Conservation (phyloP, 768 basidiomycete genomes). For the Leccinum uliginosum region DNA sequence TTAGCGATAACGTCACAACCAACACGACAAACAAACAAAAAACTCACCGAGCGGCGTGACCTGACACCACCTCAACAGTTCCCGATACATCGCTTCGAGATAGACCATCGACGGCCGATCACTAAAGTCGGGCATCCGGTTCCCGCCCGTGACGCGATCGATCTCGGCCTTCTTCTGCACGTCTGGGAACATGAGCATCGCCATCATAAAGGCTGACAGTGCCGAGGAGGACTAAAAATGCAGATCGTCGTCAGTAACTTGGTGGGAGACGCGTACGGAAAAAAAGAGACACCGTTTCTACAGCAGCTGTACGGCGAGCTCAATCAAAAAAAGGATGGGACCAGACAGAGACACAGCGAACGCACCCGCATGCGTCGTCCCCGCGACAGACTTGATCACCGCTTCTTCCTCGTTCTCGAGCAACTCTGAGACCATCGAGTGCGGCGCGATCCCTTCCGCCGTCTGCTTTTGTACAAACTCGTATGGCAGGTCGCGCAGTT, state of each 20-base stretch:
- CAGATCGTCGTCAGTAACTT: background rate
- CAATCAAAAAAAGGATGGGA: too few species aligned
- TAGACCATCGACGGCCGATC: slow-evolving; percentile 24
- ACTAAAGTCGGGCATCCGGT: slow-evolving; percentile 14
- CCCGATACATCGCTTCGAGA: slow-evolving; percentile 20
- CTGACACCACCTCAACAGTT: slow-evolving; percentile 24
- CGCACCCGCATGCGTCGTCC: slow-evolving; percentile 29
- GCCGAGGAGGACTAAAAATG: slow-evolving; percentile 18
- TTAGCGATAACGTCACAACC: background rate
- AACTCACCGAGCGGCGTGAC: slow-evolving; percentile 20
- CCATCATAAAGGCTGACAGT: slow-evolving; percentile 25
- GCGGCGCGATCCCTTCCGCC: slow-evolving; percentile 14
- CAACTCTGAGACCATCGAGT: slow-evolving; percentile 21
- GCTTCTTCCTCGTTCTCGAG: slow-evolving; percentile 24
- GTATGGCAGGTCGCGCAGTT: slow-evolving; percentile 15
- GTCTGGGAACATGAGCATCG: slow-evolving; percentile 23
- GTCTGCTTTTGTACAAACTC: slow-evolving; percentile 19
- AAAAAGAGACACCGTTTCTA: slow-evolving; percentile 13
- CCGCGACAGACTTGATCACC: slow-evolving; percentile 28
- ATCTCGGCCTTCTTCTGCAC: slow-evolving; percentile 24
- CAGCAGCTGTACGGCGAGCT: slow-evolving; percentile 12
- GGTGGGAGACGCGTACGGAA: background rate
- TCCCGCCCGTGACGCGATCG: slow-evolving; percentile 16
- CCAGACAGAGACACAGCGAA: background rate
- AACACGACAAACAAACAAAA: background rate